A percentile compares a stretch with the other conserved stretches of the same genome.
phyloP scores from a whole-genome alignment of 345 rosid species.

The Lepidium aucheri region DNA sequence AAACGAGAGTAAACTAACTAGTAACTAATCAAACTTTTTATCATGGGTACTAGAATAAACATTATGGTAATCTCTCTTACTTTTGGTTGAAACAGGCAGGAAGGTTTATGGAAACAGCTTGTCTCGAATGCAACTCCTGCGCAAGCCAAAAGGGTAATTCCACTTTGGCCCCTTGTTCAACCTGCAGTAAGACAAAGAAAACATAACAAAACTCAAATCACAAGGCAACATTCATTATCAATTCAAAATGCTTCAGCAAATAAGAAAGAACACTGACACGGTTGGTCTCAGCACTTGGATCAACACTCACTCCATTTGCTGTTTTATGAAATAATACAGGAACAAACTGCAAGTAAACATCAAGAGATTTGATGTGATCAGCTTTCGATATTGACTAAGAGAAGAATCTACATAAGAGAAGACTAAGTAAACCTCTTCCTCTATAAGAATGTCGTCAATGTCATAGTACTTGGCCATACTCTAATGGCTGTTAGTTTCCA shows the following conservation, averaged over 20 bases:
- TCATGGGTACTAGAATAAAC: neutral
- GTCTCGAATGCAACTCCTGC: constrained; percentile 54
- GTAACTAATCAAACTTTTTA: neutral
- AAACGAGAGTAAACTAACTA: neutral
- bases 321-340: neutral
- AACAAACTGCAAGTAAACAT: constrained; percentile 36
- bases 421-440: constrained; percentile 53
- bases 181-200: constrained; percentile 28
- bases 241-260: neutral
- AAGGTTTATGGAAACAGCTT: constrained; percentile 50
- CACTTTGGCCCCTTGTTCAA: constrained; percentile 62
- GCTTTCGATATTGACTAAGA: neutral
- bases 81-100: constrained; percentile 71
- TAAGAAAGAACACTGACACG: constrained; percentile 28
- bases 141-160: constrained; percentile 82
- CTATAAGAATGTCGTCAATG: constrained; percentile 62
- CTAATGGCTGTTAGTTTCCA: neutral
- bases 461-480: constrained; percentile 55
- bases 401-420: neutral
- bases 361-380: neutral
- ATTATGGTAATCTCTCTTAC: constrained; percentile 23
- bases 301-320: constrained; percentile 51
- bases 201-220: neutral
- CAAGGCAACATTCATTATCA: neutral
- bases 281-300: constrained; percentile 56